Evolutionary conservation across 345 rosid genomes (phyloP), one percentile per base, ranked within the genome.

Genomic region (Brassica incana): DNA sequence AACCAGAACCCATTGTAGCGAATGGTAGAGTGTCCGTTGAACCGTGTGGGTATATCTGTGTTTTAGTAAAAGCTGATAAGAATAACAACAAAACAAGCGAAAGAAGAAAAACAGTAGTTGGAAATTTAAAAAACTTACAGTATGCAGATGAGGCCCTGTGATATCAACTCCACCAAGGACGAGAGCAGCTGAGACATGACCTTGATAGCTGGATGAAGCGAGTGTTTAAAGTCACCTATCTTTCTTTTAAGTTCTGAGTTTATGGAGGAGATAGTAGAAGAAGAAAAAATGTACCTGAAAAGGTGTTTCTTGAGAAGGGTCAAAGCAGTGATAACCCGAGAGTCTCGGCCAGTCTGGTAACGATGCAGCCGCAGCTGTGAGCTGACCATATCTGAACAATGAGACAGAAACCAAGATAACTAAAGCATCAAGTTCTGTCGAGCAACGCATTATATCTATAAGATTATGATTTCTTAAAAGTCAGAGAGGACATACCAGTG

Each of bases 1-100:
- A 92, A 81, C 97, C 95, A 76, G 97, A 92, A 61, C 95, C 97
- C 97, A 92, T 92, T 23, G 97, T 92, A n/a, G 97, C 95, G 36
- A 86, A 92, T 69, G 97, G 97, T 78, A 92, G 84, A 5, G 93
- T 90, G 76, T 90, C 95, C 14, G 95, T 88, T 69, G 95, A 92
- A 67, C 95, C 97, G 61, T 92, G 97, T 5, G 97, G 97, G 77
- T 90, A 90, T 74, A 92, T 92, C 97, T 92, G 86, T 76, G 77
- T 65, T 56, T 29, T 16, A 36, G 38, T 63, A 60, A 69, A 20
- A 74, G 9, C 11, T 69, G 1, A 63, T 40, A 75, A 38, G 40
- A 80, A 63, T 56, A 74, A 65, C 40, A 23, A 20, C 30, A 10
- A 38, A 50, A 48, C 16, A 48, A 10, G 15, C 2, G 5, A 65